Base-by-base conservation (phyloP, 2,329 filamentous ascomycete species). In the Fusarium chlamydosporum region DNA sequence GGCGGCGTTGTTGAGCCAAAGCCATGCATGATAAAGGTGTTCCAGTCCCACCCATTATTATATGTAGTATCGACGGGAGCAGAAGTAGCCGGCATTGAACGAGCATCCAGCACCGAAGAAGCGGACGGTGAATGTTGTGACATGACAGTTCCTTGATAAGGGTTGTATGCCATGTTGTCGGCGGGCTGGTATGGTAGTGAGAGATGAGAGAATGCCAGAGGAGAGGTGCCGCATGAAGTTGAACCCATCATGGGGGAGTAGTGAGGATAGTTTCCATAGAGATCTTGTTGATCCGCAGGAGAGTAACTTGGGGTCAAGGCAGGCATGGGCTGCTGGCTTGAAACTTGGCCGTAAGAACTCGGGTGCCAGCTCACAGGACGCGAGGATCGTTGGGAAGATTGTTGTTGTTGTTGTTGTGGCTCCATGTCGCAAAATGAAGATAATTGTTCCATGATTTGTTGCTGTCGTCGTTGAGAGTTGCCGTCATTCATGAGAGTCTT, bases 291-390 rank as follows among this genome's bases (percentile, higher is more conserved):
- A 53, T 79, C 76, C 64, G 79, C 79, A 45, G 79, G 76, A 58
- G 79, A 76, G 41, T 65, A 74, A 35, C 78, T 74, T 6, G 78
- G 74, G 9, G 82, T 77, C 35, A 82, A 77, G 13, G 79, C 74
- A 67, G 84, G 82, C 68, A 77, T 74, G 31, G 78, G 60, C 58
- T 78, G 77, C 20, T 80, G 80, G 41, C 77, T 74, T 53, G 81
- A 79, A 47, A 79, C 76, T 43, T 77, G 77, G 20, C 82, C 77
- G 60, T 86, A 83, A 11, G 89, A 86, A 23, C 86, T 86, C 4
- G 91, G 90, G 76, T 94, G 92, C 92, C 92, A 94, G 82, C 91
- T 93, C 45, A 92, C 82, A 7, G 91, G 91, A 41, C 91, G 86
- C 53, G 79, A 79, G 38, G 83, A 78, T 74, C 79, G 77, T 35